Base-by-base conservation (phyloP, 2,329 filamentous ascomycete species). In the Colletotrichum filicis region DNA sequence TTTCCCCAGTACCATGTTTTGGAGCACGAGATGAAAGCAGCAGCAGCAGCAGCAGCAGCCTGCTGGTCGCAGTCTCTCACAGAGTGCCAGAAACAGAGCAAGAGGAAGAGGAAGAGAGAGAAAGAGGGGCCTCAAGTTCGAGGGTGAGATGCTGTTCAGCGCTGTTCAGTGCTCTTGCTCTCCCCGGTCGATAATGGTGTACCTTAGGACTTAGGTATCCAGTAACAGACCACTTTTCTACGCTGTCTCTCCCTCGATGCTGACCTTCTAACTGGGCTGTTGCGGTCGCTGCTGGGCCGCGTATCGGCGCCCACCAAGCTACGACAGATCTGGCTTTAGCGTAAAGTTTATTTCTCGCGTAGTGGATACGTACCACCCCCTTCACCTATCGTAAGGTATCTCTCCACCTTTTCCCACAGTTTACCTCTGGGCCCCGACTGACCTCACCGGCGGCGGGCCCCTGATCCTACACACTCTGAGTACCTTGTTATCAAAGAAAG, bases 291-390 rank as follows among this genome's bases (percentile, higher is more conserved):
- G 66, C 53, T 72, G 66, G 70, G 66, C 70, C 65, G 70, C 66
- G 70, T 73, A 73, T 73, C 58, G 70, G 55, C 42, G 19, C 6
- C 66, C 53, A 73, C 19, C 3, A 28, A 12, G 12, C 70, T 69
- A 69, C 7, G 8, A 16, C 53, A 4, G 9, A 46, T 26, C 28
- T 1, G 12, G 42, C 30, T 3, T 26, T 73, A 65, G 70, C 59
- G 53, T 32, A 73, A 73, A 73, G 66, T 69, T 69, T 73, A 73
- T 69, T 73, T 72, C 28, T 59, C 37, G 59, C 42, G 57, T 42
- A 32, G 56, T 32, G 42, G 57, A 19, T 26, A 67, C 32, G 46
- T 53, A 24, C 30, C 28, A 19, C 35, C 14, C 32, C 14, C 6
- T 56, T 32, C 32, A 32, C 32, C 28, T 30, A 6, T 35, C n/a